These are phyloP conservation scores for Suillus placidus DNA, from an alignment of 768 basidiomycete species.

Conservation along the genomic window DNA sequence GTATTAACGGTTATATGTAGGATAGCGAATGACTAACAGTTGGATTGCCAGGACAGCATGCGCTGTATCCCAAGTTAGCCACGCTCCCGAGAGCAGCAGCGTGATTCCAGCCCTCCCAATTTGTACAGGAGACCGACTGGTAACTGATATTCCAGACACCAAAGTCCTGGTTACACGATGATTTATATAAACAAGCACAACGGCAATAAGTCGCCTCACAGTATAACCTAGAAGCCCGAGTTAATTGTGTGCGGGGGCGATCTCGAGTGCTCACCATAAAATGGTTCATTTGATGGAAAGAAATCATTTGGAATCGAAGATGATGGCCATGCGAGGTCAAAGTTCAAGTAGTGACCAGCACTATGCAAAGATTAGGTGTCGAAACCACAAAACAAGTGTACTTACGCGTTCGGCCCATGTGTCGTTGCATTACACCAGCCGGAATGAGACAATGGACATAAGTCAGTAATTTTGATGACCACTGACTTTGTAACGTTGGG, in stretches of 20 bases:
- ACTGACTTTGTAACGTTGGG: constrained; percentile 62
- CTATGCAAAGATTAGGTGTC: constrained; percentile 38
- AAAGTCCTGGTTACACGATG: constrained; percentile 58
- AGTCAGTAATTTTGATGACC: constrained; percentile 78
- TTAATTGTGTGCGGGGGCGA: constrained; percentile 18
- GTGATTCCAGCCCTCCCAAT: constrained; percentile 67
- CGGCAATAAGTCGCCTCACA: constrained; percentile 27
- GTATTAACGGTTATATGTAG: neutral
- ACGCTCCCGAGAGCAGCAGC: constrained; percentile 71
- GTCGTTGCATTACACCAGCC: constrained; percentile 77
- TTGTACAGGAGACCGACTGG: constrained; percentile 59
- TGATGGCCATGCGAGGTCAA: constrained; percentile 83
- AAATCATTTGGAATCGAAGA: constrained; percentile 67
- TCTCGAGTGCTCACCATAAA: constrained; percentile 54
- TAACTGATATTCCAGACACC: constrained; percentile 87
- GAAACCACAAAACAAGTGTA: constrained; percentile 11
- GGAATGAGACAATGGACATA: constrained; percentile 64
- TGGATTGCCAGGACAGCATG: constrained; percentile 76
- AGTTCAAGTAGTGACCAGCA: constrained; percentile 72
- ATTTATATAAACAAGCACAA: neutral
- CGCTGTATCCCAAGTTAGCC: constrained; percentile 53
- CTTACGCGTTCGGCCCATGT: constrained; percentile 64
- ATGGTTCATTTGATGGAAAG: constrained; percentile 68
- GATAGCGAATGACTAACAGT: constrained; percentile 41
- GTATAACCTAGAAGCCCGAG: constrained; percentile 37